Percentiles rank a stretch among this genome's conserved stretches.
phyloP scores from a whole-genome alignment of 179 eudicot species.

The Drosera spatulata region DNA sequence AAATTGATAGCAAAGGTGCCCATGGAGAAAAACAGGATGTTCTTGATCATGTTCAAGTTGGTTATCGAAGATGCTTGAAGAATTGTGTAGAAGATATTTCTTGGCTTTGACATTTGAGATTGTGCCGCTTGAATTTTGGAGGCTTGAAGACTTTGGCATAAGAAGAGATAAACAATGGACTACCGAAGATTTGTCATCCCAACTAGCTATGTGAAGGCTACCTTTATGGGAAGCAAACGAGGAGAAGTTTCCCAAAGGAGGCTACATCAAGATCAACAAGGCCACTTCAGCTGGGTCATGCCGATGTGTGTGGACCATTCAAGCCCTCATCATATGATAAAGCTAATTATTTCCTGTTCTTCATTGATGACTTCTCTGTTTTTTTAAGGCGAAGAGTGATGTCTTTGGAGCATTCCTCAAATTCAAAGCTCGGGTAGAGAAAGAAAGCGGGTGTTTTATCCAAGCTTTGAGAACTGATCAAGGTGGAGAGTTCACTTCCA shows the following conservation, averaged over 20 bases:
- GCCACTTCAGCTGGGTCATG: constrained; percentile 5
- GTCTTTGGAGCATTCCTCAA: neutral
- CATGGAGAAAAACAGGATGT: constrained; percentile 7
- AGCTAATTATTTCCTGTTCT: neutral
- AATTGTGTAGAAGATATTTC: constrained; percentile 1
- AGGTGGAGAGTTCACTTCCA: neutral
- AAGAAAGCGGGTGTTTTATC: neutral
- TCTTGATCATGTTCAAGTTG: constrained; percentile 1
- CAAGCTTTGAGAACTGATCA: neutral
- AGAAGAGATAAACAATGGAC: neutral
- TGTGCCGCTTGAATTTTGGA: constrained; percentile 3
- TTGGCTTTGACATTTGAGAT: constrained; percentile 2
- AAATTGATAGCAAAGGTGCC: constrained; percentile 1
- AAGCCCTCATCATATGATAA: neutral
- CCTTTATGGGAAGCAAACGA: constrained; percentile 1
- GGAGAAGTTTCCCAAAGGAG: neutral
- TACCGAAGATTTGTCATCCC: neutral
- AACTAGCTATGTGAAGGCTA: constrained; percentile 4
- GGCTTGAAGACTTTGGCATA: neutral
- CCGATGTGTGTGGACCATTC: constrained; percentile 4
- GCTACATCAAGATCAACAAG: neutral
- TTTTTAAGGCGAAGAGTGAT: neutral
- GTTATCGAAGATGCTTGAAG: neutral
- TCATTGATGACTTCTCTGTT: constrained; percentile 3
- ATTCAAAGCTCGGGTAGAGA: neutral